Percentiles rank a stretch among this genome's conserved stretches.
These are phyloP conservation scores for Fomitopsis pinicola DNA, from an alignment of 1,284 basidiomycete genomes.

Conservation along the genomic window DNA sequence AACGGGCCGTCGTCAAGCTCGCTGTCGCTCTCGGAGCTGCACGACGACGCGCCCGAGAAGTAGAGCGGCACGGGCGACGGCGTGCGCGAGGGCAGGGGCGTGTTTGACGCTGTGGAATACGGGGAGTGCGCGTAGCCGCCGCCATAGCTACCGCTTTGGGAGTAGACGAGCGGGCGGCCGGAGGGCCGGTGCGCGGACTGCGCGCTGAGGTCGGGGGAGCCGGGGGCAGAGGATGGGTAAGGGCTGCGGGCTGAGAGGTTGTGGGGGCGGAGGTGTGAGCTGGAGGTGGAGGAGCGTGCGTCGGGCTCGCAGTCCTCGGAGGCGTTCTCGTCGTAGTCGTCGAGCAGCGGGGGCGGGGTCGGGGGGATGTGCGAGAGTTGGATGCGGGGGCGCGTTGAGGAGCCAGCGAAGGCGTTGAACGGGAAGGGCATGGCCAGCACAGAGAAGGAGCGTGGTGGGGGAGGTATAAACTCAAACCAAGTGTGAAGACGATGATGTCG, in stretches of 20 bases:
- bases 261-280: slow-evolving; percentile 7
- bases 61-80: slow-evolving; percentile 31
- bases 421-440: slow-evolving; percentile 18
- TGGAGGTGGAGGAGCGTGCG: slow-evolving; percentile 3
- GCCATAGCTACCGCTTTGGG: slow-evolving; percentile 14
- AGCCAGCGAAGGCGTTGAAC: slow-evolving; percentile 10
- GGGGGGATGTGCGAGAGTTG: slow-evolving; percentile 12
- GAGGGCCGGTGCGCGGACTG: slow-evolving; percentile 15
- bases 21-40: slow-evolving; percentile 61
- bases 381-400: slow-evolving; percentile 13
- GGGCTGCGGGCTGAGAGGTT: slow-evolving; percentile 14
- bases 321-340: slow-evolving; percentile 14
- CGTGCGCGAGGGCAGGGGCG: slow-evolving; percentile 33
- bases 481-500: neutral
- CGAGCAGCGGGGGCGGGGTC: slow-evolving; percentile 12
- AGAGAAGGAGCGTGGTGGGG: slow-evolving; percentile 6
- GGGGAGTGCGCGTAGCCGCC: slow-evolving; percentile 17
- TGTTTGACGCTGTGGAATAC: slow-evolving; percentile 29
- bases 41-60: slow-evolving; percentile 43
- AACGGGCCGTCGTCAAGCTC: slow-evolving; percentile 54
- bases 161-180: slow-evolving; percentile 21
- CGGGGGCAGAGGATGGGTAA: slow-evolving; percentile 17
- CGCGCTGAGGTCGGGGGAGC: slow-evolving; percentile 20
- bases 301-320: slow-evolving; percentile 14
- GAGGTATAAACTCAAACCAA: neutral